A percentile compares a stretch with the other conserved stretches of the same genome.
These are phyloP conservation scores for Geotrichum bryndzae DNA, from an alignment of 1,139 yeast species.

Conservation along the genomic window DNA sequence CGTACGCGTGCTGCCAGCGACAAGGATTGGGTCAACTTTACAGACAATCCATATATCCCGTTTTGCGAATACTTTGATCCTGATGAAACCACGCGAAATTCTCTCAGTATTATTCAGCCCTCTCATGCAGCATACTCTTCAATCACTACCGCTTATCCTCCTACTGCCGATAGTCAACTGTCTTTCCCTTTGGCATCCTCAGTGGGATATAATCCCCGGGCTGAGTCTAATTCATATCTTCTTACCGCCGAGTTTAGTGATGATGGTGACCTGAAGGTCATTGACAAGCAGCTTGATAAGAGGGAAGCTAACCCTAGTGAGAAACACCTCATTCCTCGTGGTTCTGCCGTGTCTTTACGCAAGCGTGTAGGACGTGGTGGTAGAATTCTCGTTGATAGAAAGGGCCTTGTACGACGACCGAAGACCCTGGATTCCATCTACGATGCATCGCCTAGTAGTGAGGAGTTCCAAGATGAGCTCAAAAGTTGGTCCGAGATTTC, in stretches of 20 bases:
- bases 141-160: constrained; percentile 67
- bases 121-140: constrained; percentile 76
- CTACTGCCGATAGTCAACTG: constrained; percentile 31
- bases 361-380: constrained; percentile 73
- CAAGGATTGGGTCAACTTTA: constrained; percentile 68
- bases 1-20: constrained; percentile 69
- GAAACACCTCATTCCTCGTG: constrained; percentile 30
- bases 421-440: constrained; percentile 1
- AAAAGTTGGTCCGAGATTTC: constrained; percentile 9
- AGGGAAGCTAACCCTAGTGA: constrained; percentile 26
- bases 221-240: constrained; percentile 27
- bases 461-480: constrained; percentile 30
- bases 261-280: constrained; percentile 24
- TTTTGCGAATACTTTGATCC: constrained; percentile 63
- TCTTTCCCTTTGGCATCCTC: constrained; percentile 29
- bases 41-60: constrained; percentile 92
- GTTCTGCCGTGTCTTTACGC: constrained; percentile 48
- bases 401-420: constrained; percentile 39
- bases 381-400: constrained; percentile 67
- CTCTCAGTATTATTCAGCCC: constrained; percentile 46
- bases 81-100: constrained; percentile 25
- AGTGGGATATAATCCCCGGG: constrained; percentile 30
- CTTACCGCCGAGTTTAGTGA: constrained; percentile 22
- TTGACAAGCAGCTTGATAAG: constrained; percentile 23
- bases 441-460: not conserved